Percentiles rank a stretch among this genome's conserved stretches.
These are phyloP conservation scores for Symbiodinium natans DNA, from an alignment of 73 alveolate species.

Conservation along the genomic window DNA sequence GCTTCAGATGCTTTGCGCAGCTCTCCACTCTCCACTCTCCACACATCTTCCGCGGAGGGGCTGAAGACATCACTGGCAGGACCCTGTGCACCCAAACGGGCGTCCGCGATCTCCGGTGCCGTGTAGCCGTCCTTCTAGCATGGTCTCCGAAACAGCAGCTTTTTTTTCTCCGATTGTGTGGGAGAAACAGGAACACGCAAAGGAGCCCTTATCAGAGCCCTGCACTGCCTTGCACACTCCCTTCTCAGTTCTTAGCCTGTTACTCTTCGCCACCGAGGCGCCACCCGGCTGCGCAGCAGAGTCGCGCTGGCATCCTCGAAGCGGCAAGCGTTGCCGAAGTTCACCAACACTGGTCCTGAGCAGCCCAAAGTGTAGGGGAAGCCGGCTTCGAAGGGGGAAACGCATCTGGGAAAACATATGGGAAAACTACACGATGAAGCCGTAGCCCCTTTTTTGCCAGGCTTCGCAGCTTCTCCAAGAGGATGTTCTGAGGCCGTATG, in stretches of 20 bases:
- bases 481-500: constrained; percentile 28
- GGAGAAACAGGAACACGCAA: too few species aligned
- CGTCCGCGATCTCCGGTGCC: constrained; percentile 34
- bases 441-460: background rate
- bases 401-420: too few species aligned
- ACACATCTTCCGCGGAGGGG: background rate
- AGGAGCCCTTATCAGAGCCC: too few species aligned
- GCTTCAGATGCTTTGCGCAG: too few species aligned
- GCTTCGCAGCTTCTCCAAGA: background rate
- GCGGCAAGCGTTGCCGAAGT: constrained; percentile 25
- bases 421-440: background rate
- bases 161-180: too few species aligned
- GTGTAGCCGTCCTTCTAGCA: background rate
- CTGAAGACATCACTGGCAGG: constrained; percentile 65
- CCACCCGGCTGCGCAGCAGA: too few species aligned
- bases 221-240: too few species aligned
- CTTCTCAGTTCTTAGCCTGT: too few species aligned
- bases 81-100: background rate
- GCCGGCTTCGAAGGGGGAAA: too few species aligned
- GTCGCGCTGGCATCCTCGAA: constrained; percentile 17
- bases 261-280: too few species aligned
- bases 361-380: background rate
- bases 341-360: constrained; percentile 30
- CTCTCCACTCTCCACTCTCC: background rate
- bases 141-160: too few species aligned